phyloP scores from a whole-genome alignment of 768 basidiomycete genomes.

The Auricularia cornea region DNA sequence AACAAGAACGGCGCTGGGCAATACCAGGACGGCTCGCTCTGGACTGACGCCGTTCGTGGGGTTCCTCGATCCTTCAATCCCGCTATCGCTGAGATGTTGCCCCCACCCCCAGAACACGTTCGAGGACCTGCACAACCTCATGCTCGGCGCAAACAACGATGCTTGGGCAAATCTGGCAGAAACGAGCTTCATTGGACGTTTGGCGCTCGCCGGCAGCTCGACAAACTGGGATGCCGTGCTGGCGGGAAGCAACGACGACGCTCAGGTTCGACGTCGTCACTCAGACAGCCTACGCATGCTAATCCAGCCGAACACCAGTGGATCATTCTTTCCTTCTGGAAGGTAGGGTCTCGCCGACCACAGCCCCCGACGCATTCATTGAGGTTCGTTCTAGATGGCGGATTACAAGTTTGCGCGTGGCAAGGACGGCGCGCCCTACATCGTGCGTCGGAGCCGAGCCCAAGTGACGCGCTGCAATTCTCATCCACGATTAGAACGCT shows the following conservation, averaged over 20 bases:
- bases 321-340: conserved; percentile 50
- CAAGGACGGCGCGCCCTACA: conserved; percentile 14
- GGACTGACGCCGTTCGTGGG: conserved; percentile 47
- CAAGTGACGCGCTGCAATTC: background rate
- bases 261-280: conserved; percentile 31
- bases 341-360: background rate
- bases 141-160: conserved; percentile 40
- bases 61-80: background rate
- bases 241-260: conserved; percentile 45
- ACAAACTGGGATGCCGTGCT: conserved; percentile 39
- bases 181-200: conserved; percentile 36
- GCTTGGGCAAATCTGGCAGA: conserved; percentile 34
- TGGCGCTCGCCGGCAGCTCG: conserved; percentile 28
- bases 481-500: conserved; percentile 26
- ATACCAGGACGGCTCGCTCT: conserved; percentile 43
- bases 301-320: conserved; percentile 28
- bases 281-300: background rate
- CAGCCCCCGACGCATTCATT: background rate
- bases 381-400: conserved; percentile 26
- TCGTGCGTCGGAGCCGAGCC: conserved; percentile 17
- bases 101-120: conserved; percentile 44
- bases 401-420: conserved; percentile 42
- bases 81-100: too few relatives aligned
- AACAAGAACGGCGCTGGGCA: conserved; percentile 26
- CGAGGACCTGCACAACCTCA: conserved; percentile 51